Evolutionary conservation across 768 basidiomycete genomes (phyloP), one percentile per base, ranked within the genome.

Genomic region (Boletus rubescentipes): DNA sequence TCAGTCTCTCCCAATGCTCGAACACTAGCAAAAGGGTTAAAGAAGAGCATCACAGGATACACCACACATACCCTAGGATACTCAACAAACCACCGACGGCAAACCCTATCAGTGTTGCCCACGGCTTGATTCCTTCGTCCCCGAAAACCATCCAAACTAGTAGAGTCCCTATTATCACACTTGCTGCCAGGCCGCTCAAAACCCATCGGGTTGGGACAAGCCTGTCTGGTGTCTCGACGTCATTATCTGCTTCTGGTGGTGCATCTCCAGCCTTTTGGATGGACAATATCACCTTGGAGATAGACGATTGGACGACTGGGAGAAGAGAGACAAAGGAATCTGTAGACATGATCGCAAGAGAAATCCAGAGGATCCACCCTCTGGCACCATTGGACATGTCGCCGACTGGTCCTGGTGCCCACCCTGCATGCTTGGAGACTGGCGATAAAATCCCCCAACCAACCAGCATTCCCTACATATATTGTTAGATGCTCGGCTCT

Each of bases 401-500:
- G 1, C 86, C 84, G 6, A 96, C 93, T 9, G 89, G 85, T 5
- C 94, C 96, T 41, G 96, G 93, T 0, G 96, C 95, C 96, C 96
- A 98, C 11, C 91, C 93, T 1, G 75, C 69, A 42, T 79, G 62
- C 64, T 93, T 94, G 7, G 93, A 81, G 8, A 98, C 65, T 6
- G 96, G 96, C 0, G 93, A 93, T n/a, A 98, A 75, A 20, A 98
- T 72, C 5, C 84, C 95, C 96, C 96, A 98, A 9, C 96, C 96
- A 10, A 89, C 85, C n/a, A 98, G 59, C 96, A 97, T 98, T 29
- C 96, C 94, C 90, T 92, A 60, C 18, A 35, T 5, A 11, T 38
- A 11, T 2, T 9, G 35, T 55, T 12, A 61, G 57, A 58, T 46
- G n/a, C 29, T n/a, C 29, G 16, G 21, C 7, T 14, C 47, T 26